Percentiles rank a stretch among this genome's conserved stretches.
Evolutionary conservation across 192 early-diverging fungal species (phyloP).

Genomic region (Backusella westeae): DNA sequence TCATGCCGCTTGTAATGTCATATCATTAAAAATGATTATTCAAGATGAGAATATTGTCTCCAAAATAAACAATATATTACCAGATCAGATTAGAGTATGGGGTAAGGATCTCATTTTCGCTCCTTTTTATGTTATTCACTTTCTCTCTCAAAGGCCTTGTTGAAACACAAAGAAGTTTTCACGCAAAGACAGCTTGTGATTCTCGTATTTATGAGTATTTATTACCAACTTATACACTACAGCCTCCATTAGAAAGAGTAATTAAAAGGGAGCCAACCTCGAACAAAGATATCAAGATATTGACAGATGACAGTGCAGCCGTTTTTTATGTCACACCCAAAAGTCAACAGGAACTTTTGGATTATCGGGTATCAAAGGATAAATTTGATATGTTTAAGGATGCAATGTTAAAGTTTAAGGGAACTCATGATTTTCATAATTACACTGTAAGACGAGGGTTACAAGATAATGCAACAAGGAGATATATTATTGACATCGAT

Average conservation of each 20-base stretch:
- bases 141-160: slow-evolving; percentile 52
- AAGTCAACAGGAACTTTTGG: slow-evolving; percentile 57
- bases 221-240: slow-evolving; percentile 86
- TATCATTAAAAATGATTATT: slow-evolving; percentile 89
- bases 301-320: not conserved
- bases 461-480: slow-evolving; percentile 71
- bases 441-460: slow-evolving; percentile 82
- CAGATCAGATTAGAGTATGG: slow-evolving; percentile 89
- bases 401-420: slow-evolving; percentile 71
- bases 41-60: slow-evolving; percentile 71
- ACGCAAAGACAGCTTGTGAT: slow-evolving; percentile 91
- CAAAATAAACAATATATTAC: slow-evolving; percentile 80
- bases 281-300: slow-evolving; percentile 1
- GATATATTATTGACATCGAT: slow-evolving; percentile 82
- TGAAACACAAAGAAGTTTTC: slow-evolving; percentile 72
- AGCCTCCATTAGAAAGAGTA: slow-evolving; percentile 24
- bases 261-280: not conserved
- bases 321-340: slow-evolving; percentile 38
- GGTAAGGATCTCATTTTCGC: slow-evolving; percentile 42
- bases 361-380: slow-evolving; percentile 60
- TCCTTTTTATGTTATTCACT: not conserved
- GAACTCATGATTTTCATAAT: slow-evolving; percentile 95
- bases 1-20: slow-evolving; percentile 95
- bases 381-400: slow-evolving; percentile 64
- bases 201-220: slow-evolving; percentile 97